phyloP scores from a whole-genome alignment of 768 basidiomycete species.

The Termitomyces sp. region DNA sequence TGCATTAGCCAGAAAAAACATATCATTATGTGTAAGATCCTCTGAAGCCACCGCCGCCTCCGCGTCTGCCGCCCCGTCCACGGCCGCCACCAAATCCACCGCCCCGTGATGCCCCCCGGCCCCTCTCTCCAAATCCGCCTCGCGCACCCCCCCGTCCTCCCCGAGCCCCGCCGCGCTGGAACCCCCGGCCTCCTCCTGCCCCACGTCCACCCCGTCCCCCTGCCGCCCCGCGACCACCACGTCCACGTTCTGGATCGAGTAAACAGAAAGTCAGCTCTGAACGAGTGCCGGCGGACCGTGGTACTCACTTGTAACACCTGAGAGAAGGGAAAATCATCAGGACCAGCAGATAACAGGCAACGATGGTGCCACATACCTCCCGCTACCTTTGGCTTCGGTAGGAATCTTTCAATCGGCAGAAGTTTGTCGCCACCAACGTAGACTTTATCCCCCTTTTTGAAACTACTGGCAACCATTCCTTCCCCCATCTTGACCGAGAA shows the following conservation, averaged over 20 bases:
- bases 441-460: conserved; percentile 97
- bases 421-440: conserved; percentile 98
- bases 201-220: conserved; percentile 31
- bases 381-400: conserved; percentile 88
- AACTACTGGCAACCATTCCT: conserved; percentile 92
- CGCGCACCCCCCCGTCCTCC: conserved; percentile 36
- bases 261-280: conserved; percentile 5
- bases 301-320: conserved; percentile 46
- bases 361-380: conserved; percentile 42
- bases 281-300: not conserved
- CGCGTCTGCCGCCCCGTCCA: conserved; percentile 5
- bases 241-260: conserved; percentile 29
- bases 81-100: conserved; percentile 22
- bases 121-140: conserved; percentile 23
- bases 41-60: conserved; percentile 30
- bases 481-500: conserved; percentile 97
- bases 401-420: conserved; percentile 91
- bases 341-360: not conserved
- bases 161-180: conserved; percentile 39
- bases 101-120: conserved; percentile 18
- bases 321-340: not conserved
- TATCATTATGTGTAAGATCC: conserved; percentile 42
- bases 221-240: conserved; percentile 32
- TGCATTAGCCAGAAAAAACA: not conserved
- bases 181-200: conserved; percentile 37